Evolutionary conservation across 805 yeast genomes (phyloP), one percentile per base, ranked within the genome.

Genomic region (Nakazawaea ernobii): DNA sequence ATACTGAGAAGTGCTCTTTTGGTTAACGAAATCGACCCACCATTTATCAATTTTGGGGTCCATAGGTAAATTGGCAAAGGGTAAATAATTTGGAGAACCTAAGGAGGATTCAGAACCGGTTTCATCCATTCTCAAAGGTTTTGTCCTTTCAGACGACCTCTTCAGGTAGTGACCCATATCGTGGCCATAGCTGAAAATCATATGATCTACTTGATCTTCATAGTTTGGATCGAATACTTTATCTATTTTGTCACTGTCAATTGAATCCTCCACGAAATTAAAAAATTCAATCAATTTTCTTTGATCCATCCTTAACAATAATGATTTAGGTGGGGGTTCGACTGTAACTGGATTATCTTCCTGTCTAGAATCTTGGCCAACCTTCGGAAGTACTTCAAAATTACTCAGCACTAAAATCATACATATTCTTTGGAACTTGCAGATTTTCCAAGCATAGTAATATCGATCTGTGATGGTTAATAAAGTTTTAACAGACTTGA

Each of bases 401-500:
- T 33, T 15, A 20, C 13, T 35, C 1, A 49, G 39, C 6, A 63
- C 45, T 1, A 59, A 48, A 36, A 55, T 54, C 9, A 63, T 45
- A 24, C 69, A 49, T 35, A 56, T 64, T 8, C 57, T 61, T 45
- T 75, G 77, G 1, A 86, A 83, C 54, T 81, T 82, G 33, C 79
- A 70, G 58, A 84, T 72, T 61, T 84, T 74, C 80, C 83, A 80
- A 1, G 89, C 84, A 58, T 82, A 82, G 49, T 79, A 80, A 57
- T 82, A 84, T 52, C 79, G 71, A 26, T 66, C 69, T n/a, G 86
- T 77, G 30, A 84, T 62, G 32, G 69, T 68, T 13, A 64, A 70
- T 61, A 49, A 70, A 10, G 33, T 11, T 29, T 24, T 26, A 8
- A 42, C 13, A 5, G 35, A 20, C 15, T 35, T 36, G 14, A 39